Conservation (phyloP, 495 filamentous ascomycete genomes). For the Penicillium bovifimosum region DNA sequence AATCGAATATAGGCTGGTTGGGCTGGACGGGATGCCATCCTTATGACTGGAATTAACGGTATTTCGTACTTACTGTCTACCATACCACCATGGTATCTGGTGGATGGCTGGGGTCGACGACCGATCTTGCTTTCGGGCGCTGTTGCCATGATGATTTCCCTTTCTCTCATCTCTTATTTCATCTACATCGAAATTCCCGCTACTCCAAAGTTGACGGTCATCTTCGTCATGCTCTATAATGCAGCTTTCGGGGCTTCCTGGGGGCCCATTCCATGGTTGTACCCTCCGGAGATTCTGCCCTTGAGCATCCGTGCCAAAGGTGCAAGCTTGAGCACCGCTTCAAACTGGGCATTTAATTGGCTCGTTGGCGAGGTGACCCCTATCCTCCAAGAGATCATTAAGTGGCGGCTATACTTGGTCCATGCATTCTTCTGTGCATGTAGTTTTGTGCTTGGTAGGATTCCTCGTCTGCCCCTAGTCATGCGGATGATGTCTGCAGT, state of each 20-base stretch:
- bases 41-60: conserved; percentile 97
- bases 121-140: conserved; percentile 88
- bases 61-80: conserved; percentile 87
- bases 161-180: conserved; percentile 94
- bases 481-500: not conserved
- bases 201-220: conserved; percentile 79
- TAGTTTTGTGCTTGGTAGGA: conserved; percentile 93
- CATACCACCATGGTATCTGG: conserved; percentile 94
- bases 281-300: conserved; percentile 94
- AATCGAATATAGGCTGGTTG: conserved; percentile 59
- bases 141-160: conserved; percentile 80
- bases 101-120: conserved; percentile 87
- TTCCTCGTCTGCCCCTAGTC: not conserved
- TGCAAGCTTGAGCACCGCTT: conserved; percentile 90
- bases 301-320: conserved; percentile 97
- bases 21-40: conserved; percentile 79
- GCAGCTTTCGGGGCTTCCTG: conserved; percentile 98
- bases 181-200: conserved; percentile 74
- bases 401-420: conserved; percentile 87
- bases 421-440: conserved; percentile 97
- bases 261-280: conserved; percentile 97
- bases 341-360: conserved; percentile 99
- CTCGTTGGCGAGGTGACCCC: conserved; percentile 93
- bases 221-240: conserved; percentile 98
- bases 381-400: conserved; percentile 81